Evolutionary conservation across 768 basidiomycete genomes (phyloP).

Genomic region (Suillus americanus): DNA sequence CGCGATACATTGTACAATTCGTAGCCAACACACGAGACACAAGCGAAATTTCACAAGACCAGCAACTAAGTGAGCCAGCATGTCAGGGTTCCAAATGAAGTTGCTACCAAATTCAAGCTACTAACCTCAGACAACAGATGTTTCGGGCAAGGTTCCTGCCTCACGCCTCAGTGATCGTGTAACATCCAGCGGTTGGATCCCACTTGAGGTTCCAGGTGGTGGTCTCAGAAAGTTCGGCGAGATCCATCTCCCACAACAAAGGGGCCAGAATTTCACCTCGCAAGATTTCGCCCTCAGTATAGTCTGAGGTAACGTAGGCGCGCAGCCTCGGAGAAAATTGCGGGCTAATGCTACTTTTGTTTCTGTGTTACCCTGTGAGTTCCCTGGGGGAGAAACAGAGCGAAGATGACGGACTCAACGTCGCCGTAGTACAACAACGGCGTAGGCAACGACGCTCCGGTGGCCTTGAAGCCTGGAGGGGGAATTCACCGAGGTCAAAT

Average conservation of each 20-base stretch:
- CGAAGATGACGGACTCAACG: background rate
- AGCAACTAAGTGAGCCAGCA: too few relatives aligned
- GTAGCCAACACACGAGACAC: too few relatives aligned
- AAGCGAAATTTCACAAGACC: too few relatives aligned
- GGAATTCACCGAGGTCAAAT: too few relatives aligned
- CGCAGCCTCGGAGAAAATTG: background rate
- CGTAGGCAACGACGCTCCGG: background rate
- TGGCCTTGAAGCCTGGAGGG: too few relatives aligned
- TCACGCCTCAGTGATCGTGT: background rate
- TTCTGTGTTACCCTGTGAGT: background rate
- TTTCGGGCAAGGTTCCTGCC: too few relatives aligned
- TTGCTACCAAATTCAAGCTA: too few relatives aligned
- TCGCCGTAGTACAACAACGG: background rate
- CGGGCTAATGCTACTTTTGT: background rate
- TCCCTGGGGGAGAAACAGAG: background rate
- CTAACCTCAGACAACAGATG: too few relatives aligned
- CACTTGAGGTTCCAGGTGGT: background rate
- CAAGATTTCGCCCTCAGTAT: background rate
- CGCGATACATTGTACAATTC: too few relatives aligned
- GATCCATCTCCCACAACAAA: background rate
- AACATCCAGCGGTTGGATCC: background rate
- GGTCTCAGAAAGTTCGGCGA: background rate
- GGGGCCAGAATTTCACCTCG: background rate
- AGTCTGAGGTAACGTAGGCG: background rate
- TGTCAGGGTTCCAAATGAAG: too few relatives aligned